phyloP scores from a whole-genome alignment of 805 yeast genomes.

The Lachancea mirantina region DNA sequence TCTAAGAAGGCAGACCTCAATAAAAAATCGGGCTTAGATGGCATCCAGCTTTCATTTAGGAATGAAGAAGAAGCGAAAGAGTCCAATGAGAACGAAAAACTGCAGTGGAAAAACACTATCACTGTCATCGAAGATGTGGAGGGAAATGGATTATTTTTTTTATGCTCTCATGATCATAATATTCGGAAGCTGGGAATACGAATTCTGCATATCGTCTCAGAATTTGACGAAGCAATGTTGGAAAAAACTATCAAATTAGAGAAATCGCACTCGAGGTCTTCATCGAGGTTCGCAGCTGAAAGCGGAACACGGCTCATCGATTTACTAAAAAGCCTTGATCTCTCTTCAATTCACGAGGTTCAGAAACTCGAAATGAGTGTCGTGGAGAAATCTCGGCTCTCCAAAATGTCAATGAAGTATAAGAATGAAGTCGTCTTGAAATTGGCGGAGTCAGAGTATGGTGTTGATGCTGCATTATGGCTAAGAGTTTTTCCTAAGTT shows the following conservation, averaged over 20 bases:
- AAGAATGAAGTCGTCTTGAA: constrained; percentile 63
- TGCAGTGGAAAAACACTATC: constrained; percentile 71
- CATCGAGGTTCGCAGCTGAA: constrained; percentile 66
- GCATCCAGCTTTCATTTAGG: constrained; percentile 19
- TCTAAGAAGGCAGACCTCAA: constrained; percentile 27
- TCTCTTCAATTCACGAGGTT: constrained; percentile 50
- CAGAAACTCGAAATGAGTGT: constrained; percentile 49
- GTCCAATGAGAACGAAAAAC: constrained; percentile 40
- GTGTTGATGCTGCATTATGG: constrained; percentile 97
- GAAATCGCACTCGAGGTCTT: constrained; percentile 42
- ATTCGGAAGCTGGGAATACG: constrained; percentile 70
- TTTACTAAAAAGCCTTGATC: constrained; percentile 64
- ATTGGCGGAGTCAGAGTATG: constrained; percentile 85
- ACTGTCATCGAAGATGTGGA: constrained; percentile 91
- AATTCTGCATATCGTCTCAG: constrained; percentile 70
- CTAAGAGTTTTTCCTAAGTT: constrained; percentile 76
- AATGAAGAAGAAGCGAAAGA: constrained; percentile 11
- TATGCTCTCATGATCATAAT: constrained; percentile 78
- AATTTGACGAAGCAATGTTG: constrained; percentile 76
- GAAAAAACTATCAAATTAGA: constrained; percentile 35
- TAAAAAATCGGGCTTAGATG: constrained; percentile 29
- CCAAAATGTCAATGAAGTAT: constrained; percentile 50
- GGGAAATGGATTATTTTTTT: constrained; percentile 87
- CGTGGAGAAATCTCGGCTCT: constrained; percentile 69
- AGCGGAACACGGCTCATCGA: constrained; percentile 71